These are phyloP conservation scores for Acanthamoeba culbertsoni DNA, from an alignment of 208 protist genomes.

Conservation along the genomic window DNA sequence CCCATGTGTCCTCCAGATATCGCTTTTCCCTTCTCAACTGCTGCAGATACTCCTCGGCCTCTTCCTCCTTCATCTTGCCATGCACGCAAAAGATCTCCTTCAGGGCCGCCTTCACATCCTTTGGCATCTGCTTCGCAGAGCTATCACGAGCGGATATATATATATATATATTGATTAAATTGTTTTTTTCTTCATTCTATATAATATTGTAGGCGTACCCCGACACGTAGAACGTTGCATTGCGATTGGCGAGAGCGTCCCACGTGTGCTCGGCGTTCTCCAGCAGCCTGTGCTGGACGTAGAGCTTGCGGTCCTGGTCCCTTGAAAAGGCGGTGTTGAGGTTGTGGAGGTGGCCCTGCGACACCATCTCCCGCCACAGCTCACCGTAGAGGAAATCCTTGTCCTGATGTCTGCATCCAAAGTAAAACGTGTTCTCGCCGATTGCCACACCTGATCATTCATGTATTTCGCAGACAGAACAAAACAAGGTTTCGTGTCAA, in stretches of 20 bases:
- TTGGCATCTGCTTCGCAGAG: slow-evolving; percentile 71
- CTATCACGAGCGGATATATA: slow-evolving; percentile 54
- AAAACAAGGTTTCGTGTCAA: no score
- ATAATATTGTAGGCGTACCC: background rate
- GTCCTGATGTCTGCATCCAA: slow-evolving; percentile 63
- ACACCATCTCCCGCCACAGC: slow-evolving; percentile 49
- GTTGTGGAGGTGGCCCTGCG: background rate
- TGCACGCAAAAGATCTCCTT: slow-evolving; percentile 51
- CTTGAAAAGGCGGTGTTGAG: slow-evolving; percentile 60
- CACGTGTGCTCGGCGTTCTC: slow-evolving; percentile 59
- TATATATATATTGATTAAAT: no score
- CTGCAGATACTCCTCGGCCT: slow-evolving; percentile 13
- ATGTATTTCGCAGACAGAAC: no score
- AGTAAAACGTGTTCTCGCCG: slow-evolving; percentile 67
- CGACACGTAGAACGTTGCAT: background rate
- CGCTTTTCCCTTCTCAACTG: background rate
- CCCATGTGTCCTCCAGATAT: slow-evolving; percentile 1
- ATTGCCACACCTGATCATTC: background rate
- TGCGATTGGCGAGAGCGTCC: slow-evolving; percentile 13
- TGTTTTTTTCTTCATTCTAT: no score
- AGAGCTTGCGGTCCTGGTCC: slow-evolving; percentile 60
- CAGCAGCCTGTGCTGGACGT: slow-evolving; percentile 69
- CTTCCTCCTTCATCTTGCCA: background rate
- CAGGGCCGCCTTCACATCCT: slow-evolving; percentile 66
- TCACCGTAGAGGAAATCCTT: slow-evolving; percentile 70